Evolutionary conservation across 2,329 filamentous ascomycete genomes (phyloP).

Genomic region (Ceratocystis huliohia): DNA sequence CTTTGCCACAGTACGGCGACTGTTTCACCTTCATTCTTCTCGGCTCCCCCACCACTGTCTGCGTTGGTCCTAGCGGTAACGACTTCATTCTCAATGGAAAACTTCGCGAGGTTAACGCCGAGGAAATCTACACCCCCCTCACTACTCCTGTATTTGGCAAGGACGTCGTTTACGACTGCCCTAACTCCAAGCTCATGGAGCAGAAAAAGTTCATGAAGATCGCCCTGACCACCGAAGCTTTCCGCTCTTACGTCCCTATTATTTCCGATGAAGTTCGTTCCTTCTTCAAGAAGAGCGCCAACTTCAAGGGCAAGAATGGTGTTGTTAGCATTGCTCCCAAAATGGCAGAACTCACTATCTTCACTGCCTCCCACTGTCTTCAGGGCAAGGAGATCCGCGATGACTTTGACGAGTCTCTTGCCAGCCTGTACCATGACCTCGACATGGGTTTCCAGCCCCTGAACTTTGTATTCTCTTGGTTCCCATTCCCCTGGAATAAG

Average conservation of each 20-base stretch:
- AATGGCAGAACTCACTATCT: slow-evolving; percentile 80
- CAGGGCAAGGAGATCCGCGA: slow-evolving; percentile 74
- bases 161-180: slow-evolving; percentile 83
- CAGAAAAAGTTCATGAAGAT: slow-evolving; percentile 92
- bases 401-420: slow-evolving; percentile 68
- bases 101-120: slow-evolving; percentile 75
- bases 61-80: slow-evolving; percentile 68
- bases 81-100: slow-evolving; percentile 89
- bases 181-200: slow-evolving; percentile 86
- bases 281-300: slow-evolving; percentile 55
- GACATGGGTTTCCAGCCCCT: slow-evolving; percentile 82
- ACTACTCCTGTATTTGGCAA: slow-evolving; percentile 62
- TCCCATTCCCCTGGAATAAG: slow-evolving; percentile 76
- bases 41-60: slow-evolving; percentile 81
- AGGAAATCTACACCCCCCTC: slow-evolving; percentile 77
- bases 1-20: slow-evolving; percentile 56
- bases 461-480: slow-evolving; percentile 85
- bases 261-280: slow-evolving; percentile 62
- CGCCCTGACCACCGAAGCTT: slow-evolving; percentile 61
- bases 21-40: slow-evolving; percentile 82
- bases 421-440: slow-evolving; percentile 72
- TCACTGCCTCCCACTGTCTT: slow-evolving; percentile 73
- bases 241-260: slow-evolving; percentile 63
- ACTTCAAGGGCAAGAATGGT: slow-evolving; percentile 56
- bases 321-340: slow-evolving; percentile 58